phyloP scores from a whole-genome alignment of 192 early-diverging fungal genomes.

The Coemansia sp. region DNA sequence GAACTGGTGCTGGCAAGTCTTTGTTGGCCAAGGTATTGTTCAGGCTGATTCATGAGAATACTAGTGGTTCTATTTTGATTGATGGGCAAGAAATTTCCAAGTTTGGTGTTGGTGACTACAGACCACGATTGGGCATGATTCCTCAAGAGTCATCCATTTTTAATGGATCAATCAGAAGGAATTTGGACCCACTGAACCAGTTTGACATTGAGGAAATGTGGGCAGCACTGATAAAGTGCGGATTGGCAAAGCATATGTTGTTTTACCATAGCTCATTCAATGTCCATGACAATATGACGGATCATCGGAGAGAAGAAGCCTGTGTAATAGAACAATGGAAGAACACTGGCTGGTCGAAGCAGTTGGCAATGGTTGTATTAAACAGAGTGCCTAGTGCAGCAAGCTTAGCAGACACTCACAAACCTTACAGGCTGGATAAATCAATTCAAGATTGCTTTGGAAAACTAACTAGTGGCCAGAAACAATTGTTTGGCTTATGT shows the following conservation, averaged over 20 bases:
- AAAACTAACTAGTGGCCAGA: slow-evolving; percentile 47
- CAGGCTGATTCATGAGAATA: slow-evolving; percentile 62
- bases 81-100: slow-evolving; percentile 75
- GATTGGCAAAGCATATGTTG: neutral
- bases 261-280: neutral
- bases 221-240: slow-evolving; percentile 23
- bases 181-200: slow-evolving; percentile 65
- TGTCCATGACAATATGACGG: neutral
- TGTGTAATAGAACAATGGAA: slow-evolving; percentile 11
- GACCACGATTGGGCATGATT: slow-evolving; percentile 54
- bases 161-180: slow-evolving; percentile 62
- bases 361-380: neutral
- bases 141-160: slow-evolving; percentile 71
- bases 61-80: slow-evolving; percentile 62
- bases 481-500: slow-evolving; percentile 63
- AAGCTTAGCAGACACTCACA: neutral
- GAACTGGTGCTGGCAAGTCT: slow-evolving; percentile 67
- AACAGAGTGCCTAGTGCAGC: neutral
- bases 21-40: slow-evolving; percentile 61
- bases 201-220: slow-evolving; percentile 25
- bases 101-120: slow-evolving; percentile 67
- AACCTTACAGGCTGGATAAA: neutral
- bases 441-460: neutral
- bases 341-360: slow-evolving; percentile 7
- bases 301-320: neutral